Conservation (phyloP, 495 filamentous ascomycete genomes). For the Trichoderma parareesei region DNA sequence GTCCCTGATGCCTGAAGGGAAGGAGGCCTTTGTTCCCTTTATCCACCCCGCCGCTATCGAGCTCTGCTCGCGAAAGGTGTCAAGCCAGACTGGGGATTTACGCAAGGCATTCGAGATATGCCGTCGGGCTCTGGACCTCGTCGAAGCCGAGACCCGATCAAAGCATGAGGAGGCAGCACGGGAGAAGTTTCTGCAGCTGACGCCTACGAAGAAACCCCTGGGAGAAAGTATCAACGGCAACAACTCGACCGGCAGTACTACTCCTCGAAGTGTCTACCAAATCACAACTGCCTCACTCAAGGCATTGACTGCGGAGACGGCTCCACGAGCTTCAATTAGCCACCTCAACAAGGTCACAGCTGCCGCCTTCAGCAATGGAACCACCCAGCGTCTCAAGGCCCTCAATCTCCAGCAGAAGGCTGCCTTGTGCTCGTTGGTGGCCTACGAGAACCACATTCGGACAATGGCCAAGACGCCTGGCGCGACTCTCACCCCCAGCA, state of each 20-base stretch:
- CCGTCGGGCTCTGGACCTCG: constrained; percentile 78
- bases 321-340: constrained; percentile 78
- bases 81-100: constrained; percentile 86
- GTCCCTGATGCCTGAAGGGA: constrained; percentile 50
- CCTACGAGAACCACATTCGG: constrained; percentile 61
- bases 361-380: constrained; percentile 75
- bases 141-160: constrained; percentile 72
- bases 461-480: constrained; percentile 30
- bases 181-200: constrained; percentile 40
- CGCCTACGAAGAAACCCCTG: constrained; percentile 35
- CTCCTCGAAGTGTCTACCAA: constrained; percentile 21
- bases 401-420: constrained; percentile 97
- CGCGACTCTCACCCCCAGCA: constrained; percentile 41
- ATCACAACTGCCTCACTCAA: constrained; percentile 43
- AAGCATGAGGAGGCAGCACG: constrained; percentile 49
- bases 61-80: constrained; percentile 87
- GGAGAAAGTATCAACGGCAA: constrained; percentile 38
- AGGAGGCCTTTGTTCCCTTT: constrained; percentile 65
- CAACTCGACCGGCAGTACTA: constrained; percentile 37
- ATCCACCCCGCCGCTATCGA: constrained; percentile 89
- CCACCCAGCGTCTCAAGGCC: constrained; percentile 69
- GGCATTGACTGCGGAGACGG: constrained; percentile 58
- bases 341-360: constrained; percentile 88
- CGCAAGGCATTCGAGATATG: constrained; percentile 94
- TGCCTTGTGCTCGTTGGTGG: constrained; percentile 76